Base-by-base conservation (phyloP, 108 stramenopile genomes). In the Ochromonas danica region DNA sequence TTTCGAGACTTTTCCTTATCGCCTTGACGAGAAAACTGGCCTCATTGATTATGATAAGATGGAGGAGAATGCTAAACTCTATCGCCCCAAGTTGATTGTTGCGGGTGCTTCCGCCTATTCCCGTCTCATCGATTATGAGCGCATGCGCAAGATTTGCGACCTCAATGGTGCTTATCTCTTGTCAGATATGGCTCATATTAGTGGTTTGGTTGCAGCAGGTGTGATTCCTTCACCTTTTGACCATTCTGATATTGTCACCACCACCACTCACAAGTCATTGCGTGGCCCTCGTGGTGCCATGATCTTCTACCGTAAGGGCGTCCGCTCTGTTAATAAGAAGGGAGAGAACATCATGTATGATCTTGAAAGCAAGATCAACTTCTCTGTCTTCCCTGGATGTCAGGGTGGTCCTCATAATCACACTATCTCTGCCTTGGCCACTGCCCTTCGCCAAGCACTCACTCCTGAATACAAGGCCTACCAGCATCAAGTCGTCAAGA, bases 341-440 rank as follows among this genome's bases (percentile, higher is more conserved):
- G 96, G 96, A 33, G 91, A 94, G 30, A 91, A 94, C 27, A 94
- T 94, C 77, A 91, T 94, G 90, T 97, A 97, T 81, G 95, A 98
- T 83, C 67, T 97, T 39, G 96, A 97, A 81, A 91, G 93, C 3
- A 94, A 93, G 81, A 95, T 99, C 79, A 97, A 99, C 80, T 98
- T 97, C 86, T 90, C 96, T 36, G 98, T 99, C 38, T 99, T 99
- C 84, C 98, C 98, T 1, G 95, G 97, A 42, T 81, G 96, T 39
- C 98, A 99, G 86, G 98, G 98, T 39, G 98, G 98, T 27, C 98
- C 98, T 1, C 98, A 99, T 91, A 99, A 99, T 87, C 97, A 99
- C 84, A 98, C 97, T 39, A 99, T 99, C 81, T 92, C 96, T 1
- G 98, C 98, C 1, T 85, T 99, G 61, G 92, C 97, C 0, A 96